Conservation (phyloP, 2,329 filamentous ascomycete genomes). For the Hypoxylon sp. region DNA sequence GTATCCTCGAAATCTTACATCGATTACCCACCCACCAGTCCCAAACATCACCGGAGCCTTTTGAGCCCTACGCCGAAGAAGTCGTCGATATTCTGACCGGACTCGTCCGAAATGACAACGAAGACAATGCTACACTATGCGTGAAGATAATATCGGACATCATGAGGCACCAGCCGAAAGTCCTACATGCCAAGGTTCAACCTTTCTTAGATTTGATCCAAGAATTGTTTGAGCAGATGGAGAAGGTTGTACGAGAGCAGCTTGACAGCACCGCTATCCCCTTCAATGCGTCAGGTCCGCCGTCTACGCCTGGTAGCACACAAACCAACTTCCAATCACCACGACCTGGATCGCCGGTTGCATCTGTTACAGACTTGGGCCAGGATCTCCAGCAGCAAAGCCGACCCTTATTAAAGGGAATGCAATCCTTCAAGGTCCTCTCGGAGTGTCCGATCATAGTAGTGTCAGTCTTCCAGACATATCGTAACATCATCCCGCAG, state of each 20-base stretch:
- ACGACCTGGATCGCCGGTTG: constrained; percentile 87
- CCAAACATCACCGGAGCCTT: constrained; percentile 75
- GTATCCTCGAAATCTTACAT: constrained; percentile 92
- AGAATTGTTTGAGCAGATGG: constrained; percentile 95
- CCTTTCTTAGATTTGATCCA: constrained; percentile 90
- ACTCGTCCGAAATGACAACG: constrained; percentile 90
- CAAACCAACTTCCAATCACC: constrained; percentile 84
- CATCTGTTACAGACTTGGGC: constrained; percentile 81
- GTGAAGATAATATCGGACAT: constrained; percentile 99
- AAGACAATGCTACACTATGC: constrained; percentile 98
- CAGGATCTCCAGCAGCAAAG: constrained; percentile 82
- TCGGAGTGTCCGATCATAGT: constrained; percentile 99
- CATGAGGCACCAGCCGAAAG: constrained; percentile 89
- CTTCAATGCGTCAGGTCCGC: constrained; percentile 62
- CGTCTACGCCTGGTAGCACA: constrained; percentile 72
- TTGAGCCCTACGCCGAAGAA: constrained; percentile 88
- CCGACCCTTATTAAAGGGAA: constrained; percentile 85
- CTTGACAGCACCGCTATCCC: constrained; percentile 78
- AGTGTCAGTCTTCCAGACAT: constrained; percentile 96
- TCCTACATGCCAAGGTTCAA: constrained; percentile 81
- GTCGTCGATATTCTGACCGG: constrained; percentile 91
- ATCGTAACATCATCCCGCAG: constrained; percentile 77
- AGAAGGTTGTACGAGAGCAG: constrained; percentile 92
- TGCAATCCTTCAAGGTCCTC: constrained; percentile 98
- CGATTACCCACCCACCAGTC: constrained; percentile 76